phyloP scores from a whole-genome alignment of 164 flowering plant genomes.

The Annona squamosa region DNA sequence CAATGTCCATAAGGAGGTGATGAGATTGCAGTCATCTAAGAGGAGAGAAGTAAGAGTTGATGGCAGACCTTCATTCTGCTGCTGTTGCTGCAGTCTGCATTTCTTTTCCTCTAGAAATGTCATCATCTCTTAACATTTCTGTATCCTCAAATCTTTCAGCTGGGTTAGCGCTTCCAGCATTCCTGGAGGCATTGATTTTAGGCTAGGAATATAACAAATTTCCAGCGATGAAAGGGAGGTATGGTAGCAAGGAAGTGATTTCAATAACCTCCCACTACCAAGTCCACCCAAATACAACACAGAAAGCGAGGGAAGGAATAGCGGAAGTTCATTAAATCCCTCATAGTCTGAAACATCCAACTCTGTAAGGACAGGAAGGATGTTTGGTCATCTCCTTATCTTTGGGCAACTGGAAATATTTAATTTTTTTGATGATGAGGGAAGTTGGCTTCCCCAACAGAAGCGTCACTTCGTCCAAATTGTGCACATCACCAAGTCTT shows the following conservation, averaged over 20 bases:
- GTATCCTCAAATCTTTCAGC: neutral
- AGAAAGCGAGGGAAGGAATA: conserved; percentile 3
- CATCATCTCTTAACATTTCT: neutral
- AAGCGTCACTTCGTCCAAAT: neutral
- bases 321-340: neutral
- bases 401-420: neutral
- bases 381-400: neutral
- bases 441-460: conserved; percentile 1
- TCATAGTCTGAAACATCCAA: neutral
- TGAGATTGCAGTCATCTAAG: conserved; percentile 2
- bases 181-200: neutral
- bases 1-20: neutral
- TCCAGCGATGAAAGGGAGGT: neutral
- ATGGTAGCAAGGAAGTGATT: too few relatives aligned
- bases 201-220: neutral
- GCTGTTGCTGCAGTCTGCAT: too few relatives aligned
- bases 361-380: neutral
- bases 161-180: neutral
- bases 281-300: neutral
- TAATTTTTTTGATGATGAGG: neutral
- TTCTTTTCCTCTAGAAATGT: neutral
- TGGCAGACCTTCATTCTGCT: conserved; percentile 1
- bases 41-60: neutral
- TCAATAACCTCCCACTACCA: too few relatives aligned
- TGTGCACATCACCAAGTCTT: neutral